Base-by-base conservation (phyloP, 2,329 filamentous ascomycete species). In the Penicillium occitanis region DNA sequence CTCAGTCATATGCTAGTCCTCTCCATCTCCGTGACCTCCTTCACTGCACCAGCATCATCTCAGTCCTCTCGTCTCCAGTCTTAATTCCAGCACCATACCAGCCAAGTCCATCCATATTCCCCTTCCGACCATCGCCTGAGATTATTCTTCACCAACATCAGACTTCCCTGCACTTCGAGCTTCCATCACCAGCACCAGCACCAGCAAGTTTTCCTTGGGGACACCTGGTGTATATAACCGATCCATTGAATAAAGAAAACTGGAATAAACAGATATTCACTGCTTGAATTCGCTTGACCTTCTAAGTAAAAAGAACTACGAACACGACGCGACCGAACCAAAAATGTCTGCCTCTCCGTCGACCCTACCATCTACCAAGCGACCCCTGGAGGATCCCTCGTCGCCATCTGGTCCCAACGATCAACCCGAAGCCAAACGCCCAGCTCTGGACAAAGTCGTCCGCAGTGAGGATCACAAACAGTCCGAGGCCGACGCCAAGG, bases 351-450 rank as follows among this genome's bases (percentile, higher is more conserved):
- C 90, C 69, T 92, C 81, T 70, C 81, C 81, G 65, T 81, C 79
- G 68, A 82, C 78, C 66, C 76, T 82, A 67, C 78, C 81, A 70
- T 82, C 82, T 69, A 78, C 81, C 69, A 99, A 99, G 87, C 93
- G 95, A 75, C 95, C 95, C 68, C 88, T 99, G 70, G 95, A 99
- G 84, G 95, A 98, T 77, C 91, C 94, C 11, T 98, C 95, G 19
- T 99, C 95, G 10, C 95, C 95, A 42, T 96, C 93, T 37, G 91
- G 91, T 69, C 90, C 91, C 46, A 92, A 88, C 76, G 95, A 98
- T 74, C 93, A 97, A 78, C 95, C 96, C 63, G 95, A 99, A 73
- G 95, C 95, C 69, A 99, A 99, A 84, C 91, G 95, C 72, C 95
- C 92, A 59, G 95, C 95, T 46, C 88, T 99, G 69, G 94, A 98